Evolutionary conservation across 2,329 filamentous ascomycete genomes (phyloP), one percentile per base, ranked within the genome.

Genomic region (Fusarium sp.): DNA sequence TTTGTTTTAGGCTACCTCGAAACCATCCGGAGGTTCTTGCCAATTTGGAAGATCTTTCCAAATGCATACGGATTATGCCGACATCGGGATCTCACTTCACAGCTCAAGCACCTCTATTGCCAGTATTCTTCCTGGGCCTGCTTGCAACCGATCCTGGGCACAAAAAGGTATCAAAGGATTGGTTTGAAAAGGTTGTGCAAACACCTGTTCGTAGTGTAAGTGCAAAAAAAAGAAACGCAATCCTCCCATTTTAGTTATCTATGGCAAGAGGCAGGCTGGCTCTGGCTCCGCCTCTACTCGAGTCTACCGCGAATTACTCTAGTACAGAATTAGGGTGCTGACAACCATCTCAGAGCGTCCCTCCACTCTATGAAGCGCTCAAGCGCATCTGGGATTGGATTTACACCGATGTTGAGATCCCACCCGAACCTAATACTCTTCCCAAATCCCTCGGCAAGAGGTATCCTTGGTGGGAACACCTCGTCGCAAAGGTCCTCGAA

Each of bases 121-220:
- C 80, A 0, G 79, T 81, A 1, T 82, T 81, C 44, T 72, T 82
- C n/a, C 57, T 82, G 3, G 80, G 80, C 2, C 56, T 82, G 30
- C 62, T 81, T 7, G 76, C 78, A 10, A 78, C 76, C 8, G 40
- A 56, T 3, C 41, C 69, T 9, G 53, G 69, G 6, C 78, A 81
- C 47, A 71, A 56, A 40, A 26, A 55, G 3, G 73, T 78, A 6
- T 78, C 79, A 14, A 51, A 57, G 20, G 49, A 46, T 3, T 82
- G 80, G 80, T 81, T 82, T 35, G 71, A 77, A 3, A 65, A 74
- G 19, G 80, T 82, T 5, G 74, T 79, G 7, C 53, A 54, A 44
- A 79, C 76, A 1, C 77, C 79, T 22, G 79, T 80, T 30, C 74
- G 80, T 60, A 81, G 80, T 62, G 80, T 82, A 71, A 76, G 80